Evolutionary conservation across 164 flowering plant species (phyloP).

Genomic region (Stephania cephalantha): DNA sequence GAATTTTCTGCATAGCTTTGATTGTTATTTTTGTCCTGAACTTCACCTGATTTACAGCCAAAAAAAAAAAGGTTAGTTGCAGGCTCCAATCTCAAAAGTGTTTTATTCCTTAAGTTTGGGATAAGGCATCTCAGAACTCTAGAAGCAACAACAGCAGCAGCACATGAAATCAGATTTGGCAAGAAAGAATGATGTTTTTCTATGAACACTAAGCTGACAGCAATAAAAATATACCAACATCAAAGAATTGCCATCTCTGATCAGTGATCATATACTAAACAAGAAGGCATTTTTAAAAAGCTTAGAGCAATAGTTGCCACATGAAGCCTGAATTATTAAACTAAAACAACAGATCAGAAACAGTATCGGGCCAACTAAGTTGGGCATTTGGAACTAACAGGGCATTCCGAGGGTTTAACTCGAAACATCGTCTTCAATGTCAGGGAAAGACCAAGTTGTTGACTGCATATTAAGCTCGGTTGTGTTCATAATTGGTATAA

Average conservation of each 20-base stretch:
- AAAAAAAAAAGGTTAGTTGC: neutral
- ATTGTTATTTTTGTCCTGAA: neutral
- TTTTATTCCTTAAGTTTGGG: neutral
- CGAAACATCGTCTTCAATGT: neutral
- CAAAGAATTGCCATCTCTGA: neutral
- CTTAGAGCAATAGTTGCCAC: neutral
- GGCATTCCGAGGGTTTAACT: neutral
- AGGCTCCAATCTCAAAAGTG: neutral
- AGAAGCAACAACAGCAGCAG: neutral
- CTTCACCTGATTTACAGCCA: neutral
- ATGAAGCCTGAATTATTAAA: neutral
- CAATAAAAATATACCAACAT: neutral
- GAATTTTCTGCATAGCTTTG: constrained; percentile 1
- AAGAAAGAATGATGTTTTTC: neutral
- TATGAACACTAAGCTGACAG: neutral
- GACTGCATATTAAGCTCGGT: neutral
- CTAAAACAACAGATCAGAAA: neutral
- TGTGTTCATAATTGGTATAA: neutral
- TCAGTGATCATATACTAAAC: neutral
- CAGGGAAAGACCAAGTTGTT: neutral
- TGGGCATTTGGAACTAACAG: neutral
- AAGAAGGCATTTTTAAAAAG: neutral
- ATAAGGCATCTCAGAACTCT: neutral
- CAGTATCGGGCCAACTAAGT: neutral
- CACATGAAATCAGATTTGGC: neutral